Percentiles rank a stretch among this genome's conserved stretches.
Conservation (phyloP, 1,139 yeast species). For the Wickerhamomyces sp. region DNA sequence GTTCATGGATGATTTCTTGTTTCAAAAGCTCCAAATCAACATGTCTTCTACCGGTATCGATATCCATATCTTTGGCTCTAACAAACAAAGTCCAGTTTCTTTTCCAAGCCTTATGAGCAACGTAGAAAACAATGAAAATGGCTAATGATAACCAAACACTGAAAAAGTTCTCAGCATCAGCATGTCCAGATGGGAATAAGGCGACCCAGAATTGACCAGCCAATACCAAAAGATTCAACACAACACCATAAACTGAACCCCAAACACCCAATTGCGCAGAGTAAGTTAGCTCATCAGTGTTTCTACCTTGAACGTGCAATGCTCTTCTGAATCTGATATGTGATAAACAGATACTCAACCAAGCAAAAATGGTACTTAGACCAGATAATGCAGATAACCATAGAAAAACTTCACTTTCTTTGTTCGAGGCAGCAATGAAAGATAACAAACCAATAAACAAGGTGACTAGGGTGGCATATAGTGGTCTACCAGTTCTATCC, state of each 20-base stretch:
- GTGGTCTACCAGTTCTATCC: constrained; percentile 63
- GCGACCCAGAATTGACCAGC: constrained; percentile 68
- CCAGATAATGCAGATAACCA: constrained; percentile 69
- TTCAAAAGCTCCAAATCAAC: constrained; percentile 58
- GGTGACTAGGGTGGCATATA: constrained; percentile 48
- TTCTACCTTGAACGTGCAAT: constrained; percentile 45
- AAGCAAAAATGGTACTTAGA: constrained; percentile 59
- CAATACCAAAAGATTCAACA: constrained; percentile 44
- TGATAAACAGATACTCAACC: constrained; percentile 58
- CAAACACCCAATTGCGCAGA: constrained; percentile 48
- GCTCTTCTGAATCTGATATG: constrained; percentile 63
- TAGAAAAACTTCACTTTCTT: constrained; percentile 51
- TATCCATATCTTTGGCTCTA: constrained; percentile 50
- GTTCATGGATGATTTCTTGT: constrained; percentile 63
- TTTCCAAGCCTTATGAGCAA: constrained; percentile 52
- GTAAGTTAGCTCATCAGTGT: constrained; percentile 46
- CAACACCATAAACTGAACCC: constrained; percentile 48
- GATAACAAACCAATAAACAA: constrained; percentile 52
- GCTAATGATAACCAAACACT: constrained; percentile 59
- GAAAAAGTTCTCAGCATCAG: constrained; percentile 57
- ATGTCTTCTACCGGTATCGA: constrained; percentile 68
- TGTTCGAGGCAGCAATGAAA: constrained; percentile 57
- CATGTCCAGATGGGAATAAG: constrained; percentile 50
- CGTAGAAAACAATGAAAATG: constrained; percentile 51
- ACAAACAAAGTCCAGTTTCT: constrained; percentile 45